phyloP scores from a whole-genome alignment of 2,329 filamentous ascomycete species.

The Colletotrichum tropicicola region DNA sequence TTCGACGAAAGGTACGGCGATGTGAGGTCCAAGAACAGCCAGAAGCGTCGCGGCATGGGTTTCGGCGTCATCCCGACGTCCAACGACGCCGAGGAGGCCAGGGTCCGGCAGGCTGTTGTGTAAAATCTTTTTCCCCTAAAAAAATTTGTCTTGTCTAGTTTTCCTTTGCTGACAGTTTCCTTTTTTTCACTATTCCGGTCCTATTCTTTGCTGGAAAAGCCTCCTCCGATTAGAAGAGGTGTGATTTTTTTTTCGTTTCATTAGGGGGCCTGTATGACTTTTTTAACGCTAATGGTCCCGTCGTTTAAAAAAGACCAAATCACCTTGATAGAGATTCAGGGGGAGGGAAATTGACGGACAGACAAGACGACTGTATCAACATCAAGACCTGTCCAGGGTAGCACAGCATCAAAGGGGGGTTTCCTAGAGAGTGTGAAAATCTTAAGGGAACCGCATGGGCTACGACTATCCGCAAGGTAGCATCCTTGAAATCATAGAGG shows the following conservation, averaged over 20 bases:
- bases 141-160: neutral
- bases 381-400: neutral
- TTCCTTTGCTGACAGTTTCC: neutral
- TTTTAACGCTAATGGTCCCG: neutral
- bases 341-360: neutral
- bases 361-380: neutral
- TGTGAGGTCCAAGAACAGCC: slow-evolving; percentile 60
- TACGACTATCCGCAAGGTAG: no score
- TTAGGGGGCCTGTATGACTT: no score
- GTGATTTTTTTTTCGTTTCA: no score
- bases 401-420: no score
- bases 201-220: neutral
- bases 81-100: slow-evolving; percentile 53
- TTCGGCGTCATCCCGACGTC: slow-evolving; percentile 59
- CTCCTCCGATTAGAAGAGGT: no score
- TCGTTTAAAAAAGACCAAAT: neutral
- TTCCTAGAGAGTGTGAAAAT: no score
- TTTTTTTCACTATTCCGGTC: neutral
- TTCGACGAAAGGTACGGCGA: slow-evolving; percentile 97
- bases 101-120: slow-evolving; percentile 44
- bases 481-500: no score
- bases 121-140: neutral
- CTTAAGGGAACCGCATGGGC: no score
- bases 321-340: neutral
- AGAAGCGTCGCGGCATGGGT: slow-evolving; percentile 64